A percentile compares a stretch with the other conserved stretches of the same genome.
Evolutionary conservation across 2,329 filamentous ascomycete species (phyloP).

Genomic region (Aspergillus niger): DNA sequence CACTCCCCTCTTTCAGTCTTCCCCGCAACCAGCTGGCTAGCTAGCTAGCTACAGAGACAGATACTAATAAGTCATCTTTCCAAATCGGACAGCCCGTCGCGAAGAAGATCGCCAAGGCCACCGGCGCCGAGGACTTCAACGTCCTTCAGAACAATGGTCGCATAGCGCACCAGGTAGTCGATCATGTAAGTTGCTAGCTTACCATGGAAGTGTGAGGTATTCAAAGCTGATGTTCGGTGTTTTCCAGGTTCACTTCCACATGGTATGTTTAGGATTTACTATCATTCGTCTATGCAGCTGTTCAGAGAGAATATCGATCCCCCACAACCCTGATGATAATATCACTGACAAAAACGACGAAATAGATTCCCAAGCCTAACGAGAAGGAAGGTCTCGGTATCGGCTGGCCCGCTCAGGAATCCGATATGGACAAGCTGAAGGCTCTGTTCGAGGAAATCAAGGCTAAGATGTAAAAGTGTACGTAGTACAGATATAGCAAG

Average conservation of each 20-base stretch:
- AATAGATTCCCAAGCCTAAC: slow-evolving; percentile 90
- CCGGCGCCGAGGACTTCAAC: slow-evolving; percentile 81
- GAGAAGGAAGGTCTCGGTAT: slow-evolving; percentile 76
- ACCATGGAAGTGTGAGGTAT: no score
- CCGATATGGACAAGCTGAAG: slow-evolving; percentile 82
- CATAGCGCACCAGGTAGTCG: slow-evolving; percentile 87
- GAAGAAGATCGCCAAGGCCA: slow-evolving; percentile 81
- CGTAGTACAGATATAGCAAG: background rate
- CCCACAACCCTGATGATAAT: no score
- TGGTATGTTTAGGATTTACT: slow-evolving; percentile 57
- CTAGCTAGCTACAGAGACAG: no score
- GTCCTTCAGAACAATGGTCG: slow-evolving; percentile 94
- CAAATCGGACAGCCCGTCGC: slow-evolving; percentile 63
- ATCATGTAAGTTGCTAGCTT: slow-evolving; percentile 67
- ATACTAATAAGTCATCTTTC: slow-evolving; percentile 7
- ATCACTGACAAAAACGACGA: slow-evolving; percentile 9
- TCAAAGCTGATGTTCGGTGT: background rate
- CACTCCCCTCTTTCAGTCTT: background rate
- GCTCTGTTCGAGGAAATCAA: slow-evolving; percentile 80
- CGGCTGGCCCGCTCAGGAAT: slow-evolving; percentile 72
- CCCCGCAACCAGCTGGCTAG: background rate
- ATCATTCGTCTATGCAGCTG: no score
- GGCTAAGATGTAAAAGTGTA: slow-evolving; percentile 70
- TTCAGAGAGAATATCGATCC: no score
- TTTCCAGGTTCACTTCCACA: slow-evolving; percentile 82